Percentiles rank a stretch among this genome's conserved stretches.
Evolutionary conservation across 768 basidiomycete genomes (phyloP).

Genomic region (Boletus insuetus): DNA sequence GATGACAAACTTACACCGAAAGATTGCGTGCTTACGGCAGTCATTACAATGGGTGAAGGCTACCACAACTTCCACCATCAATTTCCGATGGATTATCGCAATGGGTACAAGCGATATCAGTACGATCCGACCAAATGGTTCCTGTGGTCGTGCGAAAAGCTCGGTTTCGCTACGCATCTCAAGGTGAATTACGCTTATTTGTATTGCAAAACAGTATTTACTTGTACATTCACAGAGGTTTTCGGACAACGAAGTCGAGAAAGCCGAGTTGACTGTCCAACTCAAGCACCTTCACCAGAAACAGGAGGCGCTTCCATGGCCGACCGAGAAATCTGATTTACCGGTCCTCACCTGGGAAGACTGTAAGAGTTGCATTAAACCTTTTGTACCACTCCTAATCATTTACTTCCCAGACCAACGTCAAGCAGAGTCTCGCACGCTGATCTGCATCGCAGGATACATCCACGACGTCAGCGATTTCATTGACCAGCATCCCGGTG

Average conservation of each 20-base stretch:
- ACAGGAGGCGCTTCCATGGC: conserved; percentile 75
- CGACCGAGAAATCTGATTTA: conserved; percentile 67
- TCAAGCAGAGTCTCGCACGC: conserved; percentile 69
- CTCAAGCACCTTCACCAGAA: conserved; percentile 77
- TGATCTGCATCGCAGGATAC: conserved; percentile 86
- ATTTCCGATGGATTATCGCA: conserved; percentile 94
- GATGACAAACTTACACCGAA: conserved; percentile 92
- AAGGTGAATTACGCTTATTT: conserved; percentile 32
- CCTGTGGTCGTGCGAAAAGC: conserved; percentile 43
- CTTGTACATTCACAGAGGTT: conserved; percentile 31
- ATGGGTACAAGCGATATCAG: conserved; percentile 84
- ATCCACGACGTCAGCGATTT: conserved; percentile 83
- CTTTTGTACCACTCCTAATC: conserved; percentile 3
- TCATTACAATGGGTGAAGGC: conserved; percentile 90
- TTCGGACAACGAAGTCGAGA: conserved; percentile 64
- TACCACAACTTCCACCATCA: conserved; percentile 97
- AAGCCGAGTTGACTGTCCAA: conserved; percentile 89
- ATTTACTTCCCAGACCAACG: conserved; percentile 54
- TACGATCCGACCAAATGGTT: conserved; percentile 93
- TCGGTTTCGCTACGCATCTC: conserved; percentile 52
- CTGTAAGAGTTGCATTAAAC: conserved; percentile 42
- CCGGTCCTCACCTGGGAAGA: conserved; percentile 83
- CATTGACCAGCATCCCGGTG: conserved; percentile 87
- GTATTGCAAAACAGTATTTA: neutral
- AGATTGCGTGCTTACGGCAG: conserved; percentile 81